Conservation (phyloP, 306 rosid species). For the Corylus avellana region DNA sequence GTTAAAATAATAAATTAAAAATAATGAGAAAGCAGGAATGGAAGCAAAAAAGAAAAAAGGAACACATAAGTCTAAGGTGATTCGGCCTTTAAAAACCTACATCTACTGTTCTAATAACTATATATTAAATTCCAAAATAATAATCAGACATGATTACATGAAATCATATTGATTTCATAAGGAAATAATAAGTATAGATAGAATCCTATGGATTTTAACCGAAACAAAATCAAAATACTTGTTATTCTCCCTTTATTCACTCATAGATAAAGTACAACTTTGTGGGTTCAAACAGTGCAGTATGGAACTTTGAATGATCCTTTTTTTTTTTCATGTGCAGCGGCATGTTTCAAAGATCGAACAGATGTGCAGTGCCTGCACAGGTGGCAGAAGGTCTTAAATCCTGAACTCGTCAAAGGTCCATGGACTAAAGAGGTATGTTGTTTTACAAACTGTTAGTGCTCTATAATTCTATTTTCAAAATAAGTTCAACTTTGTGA, state of each 20-base stretch:
- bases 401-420: constrained; percentile 96
- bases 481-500: background rate
- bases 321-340: constrained; percentile 47
- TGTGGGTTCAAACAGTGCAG: background rate
- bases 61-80: too few relatives aligned
- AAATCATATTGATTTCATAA: too few relatives aligned
- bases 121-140: too few relatives aligned
- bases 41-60: too few relatives aligned
- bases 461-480: constrained; percentile 8
- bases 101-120: too few relatives aligned
- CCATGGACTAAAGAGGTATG: constrained; percentile 99
- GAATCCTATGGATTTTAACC: too few relatives aligned
- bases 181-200: too few relatives aligned
- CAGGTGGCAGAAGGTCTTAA: constrained; percentile 99
- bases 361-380: constrained; percentile 98
- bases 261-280: background rate
- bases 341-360: constrained; percentile 92
- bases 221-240: too few relatives aligned
- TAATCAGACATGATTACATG: too few relatives aligned
- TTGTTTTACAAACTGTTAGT: constrained; percentile 1
- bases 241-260: background rate
- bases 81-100: too few relatives aligned
- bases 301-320: background rate
- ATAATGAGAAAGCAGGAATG: too few relatives aligned
- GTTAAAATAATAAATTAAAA: too few relatives aligned